phyloP scores from a whole-genome alignment of 139 green algal species.

The Micractinium conductrix region DNA sequence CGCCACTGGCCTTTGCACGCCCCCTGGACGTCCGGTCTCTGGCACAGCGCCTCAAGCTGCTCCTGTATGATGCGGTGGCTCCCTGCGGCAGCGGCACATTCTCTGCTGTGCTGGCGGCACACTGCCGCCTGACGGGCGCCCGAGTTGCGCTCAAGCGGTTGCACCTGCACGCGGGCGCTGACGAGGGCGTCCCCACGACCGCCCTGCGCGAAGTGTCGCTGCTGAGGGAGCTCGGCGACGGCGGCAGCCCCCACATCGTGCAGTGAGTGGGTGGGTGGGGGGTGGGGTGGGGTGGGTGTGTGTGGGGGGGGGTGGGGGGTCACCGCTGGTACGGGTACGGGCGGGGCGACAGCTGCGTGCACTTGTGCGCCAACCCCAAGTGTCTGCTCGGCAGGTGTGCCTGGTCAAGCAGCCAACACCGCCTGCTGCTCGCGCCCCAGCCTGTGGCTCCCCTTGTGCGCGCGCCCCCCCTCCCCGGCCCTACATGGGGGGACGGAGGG shows the following conservation, averaged over 20 bases:
- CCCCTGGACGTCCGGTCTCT: slow-evolving; percentile 20
- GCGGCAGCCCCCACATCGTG: slow-evolving; percentile 68
- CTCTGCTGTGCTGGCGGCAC: slow-evolving; percentile 52
- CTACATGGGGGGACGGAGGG: too few relatives aligned
- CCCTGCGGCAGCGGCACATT: slow-evolving; percentile 52
- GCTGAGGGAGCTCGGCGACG: slow-evolving; percentile 87
- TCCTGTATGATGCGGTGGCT: slow-evolving; percentile 27
- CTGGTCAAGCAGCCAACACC: too few relatives aligned
- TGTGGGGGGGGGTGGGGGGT: not conserved
- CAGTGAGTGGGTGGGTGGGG: slow-evolving; percentile 22
- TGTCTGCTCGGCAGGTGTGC: too few relatives aligned
- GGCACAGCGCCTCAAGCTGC: slow-evolving; percentile 13
- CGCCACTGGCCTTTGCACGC: slow-evolving; percentile 23
- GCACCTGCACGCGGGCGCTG: slow-evolving; percentile 66
- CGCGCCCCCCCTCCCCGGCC: too few relatives aligned
- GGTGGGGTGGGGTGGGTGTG: not conserved
- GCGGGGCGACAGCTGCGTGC: too few relatives aligned
- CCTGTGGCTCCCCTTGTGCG: too few relatives aligned
- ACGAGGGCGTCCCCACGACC: slow-evolving; percentile 85
- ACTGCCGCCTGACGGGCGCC: slow-evolving; percentile 21
- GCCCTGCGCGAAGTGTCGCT: slow-evolving; percentile 90
- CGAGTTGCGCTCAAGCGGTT: slow-evolving; percentile 48
- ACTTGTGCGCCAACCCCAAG: too few relatives aligned
- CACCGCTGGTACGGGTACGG: too few relatives aligned
- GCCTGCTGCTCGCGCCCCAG: too few relatives aligned